Evolutionary conservation across 2,329 filamentous ascomycete genomes (phyloP), one percentile per base, ranked within the genome.

Genomic region (Onygenales sp.): DNA sequence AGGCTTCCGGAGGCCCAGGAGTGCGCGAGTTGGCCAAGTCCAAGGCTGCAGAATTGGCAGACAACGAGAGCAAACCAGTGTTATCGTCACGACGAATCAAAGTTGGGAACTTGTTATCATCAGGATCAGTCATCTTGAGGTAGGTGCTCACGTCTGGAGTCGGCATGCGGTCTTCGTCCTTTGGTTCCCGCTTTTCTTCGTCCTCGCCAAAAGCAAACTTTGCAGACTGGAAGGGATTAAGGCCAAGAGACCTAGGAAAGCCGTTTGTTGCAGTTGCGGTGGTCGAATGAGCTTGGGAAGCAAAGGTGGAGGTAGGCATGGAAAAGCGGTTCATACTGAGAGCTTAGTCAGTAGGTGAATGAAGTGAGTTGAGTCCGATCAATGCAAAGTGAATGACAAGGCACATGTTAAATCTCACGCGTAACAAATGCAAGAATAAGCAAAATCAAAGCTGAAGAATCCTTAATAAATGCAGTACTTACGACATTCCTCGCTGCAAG

Each of bases 141-240:
- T 85, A 86, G 58, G 79, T 83, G 64, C 83, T 84, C 59, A 85
- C 79, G 55, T 86, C 83, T 46, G 83, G 80, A 49, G 82, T 84
- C 32, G 80, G 77, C 21, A 77, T 70, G 27, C 75, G 67, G 55
- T 77, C 73, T 37, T 74, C 65, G 42, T 78, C 73, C 53, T 74
- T 76, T 2, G 52, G 63, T 54, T 52, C 58, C 60, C 8, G 67
- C 61, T 90, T 84, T 56, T 90, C 89, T 64, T 91, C 87, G 56
- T 87, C 88, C 62, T 89, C 86, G 53, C 86, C 86, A 66, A 96
- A 95, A 39, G 95, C 77, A 64, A 94, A 95, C 52, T 87, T 84
- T 31, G 88, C 82, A 10, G 88, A 90, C 71, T 93, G 91, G 63
- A 89, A 89, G 60, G 88, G 85, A 57, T 93, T 90, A 54, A 95